Conservation (phyloP, 1,139 yeast genomes). For the Sugiyamaella pinicola region DNA sequence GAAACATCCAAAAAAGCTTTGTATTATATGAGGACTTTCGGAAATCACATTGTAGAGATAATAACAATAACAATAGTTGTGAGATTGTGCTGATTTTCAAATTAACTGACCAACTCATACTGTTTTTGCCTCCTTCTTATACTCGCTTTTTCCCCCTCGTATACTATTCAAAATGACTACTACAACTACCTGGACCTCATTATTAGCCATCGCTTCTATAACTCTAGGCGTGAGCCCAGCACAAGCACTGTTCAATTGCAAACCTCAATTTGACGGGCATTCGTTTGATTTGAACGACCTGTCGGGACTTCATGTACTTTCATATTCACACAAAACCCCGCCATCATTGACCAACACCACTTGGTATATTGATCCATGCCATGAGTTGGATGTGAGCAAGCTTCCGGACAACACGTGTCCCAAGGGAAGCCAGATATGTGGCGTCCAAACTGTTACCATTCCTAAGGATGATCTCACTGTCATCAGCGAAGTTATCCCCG, state of each 20-base stretch:
- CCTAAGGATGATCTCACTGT: conserved; percentile 41
- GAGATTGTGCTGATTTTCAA: too few species aligned
- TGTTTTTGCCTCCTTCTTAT: background rate
- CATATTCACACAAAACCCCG: conserved; percentile 59
- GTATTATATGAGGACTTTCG: too few species aligned
- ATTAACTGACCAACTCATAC: too few species aligned
- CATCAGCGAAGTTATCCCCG: conserved; percentile 60
- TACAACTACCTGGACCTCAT: background rate
- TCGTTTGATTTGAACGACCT: conserved; percentile 49
- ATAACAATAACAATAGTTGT: too few species aligned
- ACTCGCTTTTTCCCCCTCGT: background rate
- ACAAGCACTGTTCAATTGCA: conserved; percentile 51
- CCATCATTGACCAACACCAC: conserved; percentile 66
- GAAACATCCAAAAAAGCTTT: too few species aligned
- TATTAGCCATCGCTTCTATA: background rate
- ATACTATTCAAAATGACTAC: background rate
- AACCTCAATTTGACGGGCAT: conserved; percentile 46
- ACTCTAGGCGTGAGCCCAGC: conserved; percentile 26
- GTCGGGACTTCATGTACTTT: conserved; percentile 52
- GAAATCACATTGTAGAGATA: too few species aligned
- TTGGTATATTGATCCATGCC: conserved; percentile 77
- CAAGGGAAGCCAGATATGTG: conserved; percentile 62
- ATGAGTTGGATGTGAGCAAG: conserved; percentile 43
- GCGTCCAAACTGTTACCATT: conserved; percentile 48
- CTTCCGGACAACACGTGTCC: conserved; percentile 56